These are phyloP conservation scores for Golubevia sp. DNA, from an alignment of 1,284 basidiomycete species.

Conservation along the genomic window DNA sequence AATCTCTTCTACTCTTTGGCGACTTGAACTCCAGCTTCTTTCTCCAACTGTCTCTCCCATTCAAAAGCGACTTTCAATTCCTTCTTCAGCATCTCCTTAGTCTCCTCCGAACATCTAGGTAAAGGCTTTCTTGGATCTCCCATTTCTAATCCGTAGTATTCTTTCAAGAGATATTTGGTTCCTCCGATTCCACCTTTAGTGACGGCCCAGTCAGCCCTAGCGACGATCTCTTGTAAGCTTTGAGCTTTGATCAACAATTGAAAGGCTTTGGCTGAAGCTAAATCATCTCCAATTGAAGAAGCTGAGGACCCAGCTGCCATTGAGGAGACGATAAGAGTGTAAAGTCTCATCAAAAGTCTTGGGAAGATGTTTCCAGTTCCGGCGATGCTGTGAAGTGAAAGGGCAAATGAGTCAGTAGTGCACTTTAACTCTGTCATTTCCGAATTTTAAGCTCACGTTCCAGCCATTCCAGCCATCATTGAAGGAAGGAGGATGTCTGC, in stretches of 20 bases:
- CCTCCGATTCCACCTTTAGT: conserved; percentile 38
- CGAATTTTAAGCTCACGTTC: too few relatives aligned
- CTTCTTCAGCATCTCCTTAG: conserved; percentile 14
- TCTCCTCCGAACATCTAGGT: conserved; percentile 23
- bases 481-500: conserved; percentile 38
- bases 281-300: too few relatives aligned
- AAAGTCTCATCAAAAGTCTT: conserved; percentile 17
- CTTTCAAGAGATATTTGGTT: conserved; percentile 28
- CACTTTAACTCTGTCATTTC: too few relatives aligned
- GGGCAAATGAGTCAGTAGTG: too few relatives aligned
- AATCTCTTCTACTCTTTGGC: conserved; percentile 17
- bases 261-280: conserved; percentile 1
- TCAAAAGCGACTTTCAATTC: conserved; percentile 17
- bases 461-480: conserved; percentile 25
- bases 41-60: conserved; percentile 21
- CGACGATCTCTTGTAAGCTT: conserved; percentile 21
- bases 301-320: too few relatives aligned
- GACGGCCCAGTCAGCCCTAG: conserved; percentile 28
- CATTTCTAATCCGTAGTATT: conserved; percentile 19
- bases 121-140: conserved; percentile 29
- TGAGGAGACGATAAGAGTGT: conserved; percentile 9
- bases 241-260: conserved; percentile 19
- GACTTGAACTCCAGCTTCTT: conserved; percentile 15
- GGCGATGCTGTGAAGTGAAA: too few relatives aligned
- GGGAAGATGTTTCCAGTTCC: conserved; percentile 35